Evolutionary conservation across 208 protist genomes (phyloP).

Genomic region (Acanthamoeba castellanii): DNA sequence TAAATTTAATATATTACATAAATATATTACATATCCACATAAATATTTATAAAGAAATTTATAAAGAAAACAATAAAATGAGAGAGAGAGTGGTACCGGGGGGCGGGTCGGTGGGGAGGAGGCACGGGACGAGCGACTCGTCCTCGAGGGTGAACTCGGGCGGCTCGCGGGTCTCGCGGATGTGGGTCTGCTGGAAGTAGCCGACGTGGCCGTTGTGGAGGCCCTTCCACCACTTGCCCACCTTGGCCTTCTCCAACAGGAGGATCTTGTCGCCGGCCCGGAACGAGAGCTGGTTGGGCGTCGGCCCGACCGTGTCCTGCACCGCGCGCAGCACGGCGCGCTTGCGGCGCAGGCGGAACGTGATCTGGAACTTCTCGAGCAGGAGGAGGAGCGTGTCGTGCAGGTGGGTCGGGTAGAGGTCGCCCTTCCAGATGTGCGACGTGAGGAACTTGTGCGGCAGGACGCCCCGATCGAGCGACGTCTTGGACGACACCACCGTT

Average conservation of each 20-base stretch:
- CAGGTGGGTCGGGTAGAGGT: slow-evolving; percentile 49
- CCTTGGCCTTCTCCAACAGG: slow-evolving; percentile 46
- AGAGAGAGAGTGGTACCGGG: not conserved
- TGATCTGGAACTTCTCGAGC: slow-evolving; percentile 73
- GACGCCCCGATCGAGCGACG: slow-evolving; percentile 56
- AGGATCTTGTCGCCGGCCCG: slow-evolving; percentile 53
- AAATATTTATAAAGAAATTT: not conserved
- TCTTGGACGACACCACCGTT: slow-evolving; percentile 67
- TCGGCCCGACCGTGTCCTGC: not conserved
- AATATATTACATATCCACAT: not conserved
- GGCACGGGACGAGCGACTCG: slow-evolving; percentile 16
- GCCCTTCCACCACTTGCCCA: slow-evolving; percentile 71
- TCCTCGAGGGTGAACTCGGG: slow-evolving; percentile 67
- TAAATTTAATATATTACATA: not conserved
- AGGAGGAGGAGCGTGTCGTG: slow-evolving; percentile 52
- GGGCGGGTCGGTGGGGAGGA: slow-evolving; percentile 29
- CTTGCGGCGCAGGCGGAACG: slow-evolving; percentile 56
- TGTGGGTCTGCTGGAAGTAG: slow-evolving; percentile 35
- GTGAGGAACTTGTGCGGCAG: slow-evolving; percentile 72
- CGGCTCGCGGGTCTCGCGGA: not conserved
- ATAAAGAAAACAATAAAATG: not conserved
- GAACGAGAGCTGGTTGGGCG: slow-evolving; percentile 58
- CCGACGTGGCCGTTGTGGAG: slow-evolving; percentile 4
- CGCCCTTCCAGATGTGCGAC: slow-evolving; percentile 72
- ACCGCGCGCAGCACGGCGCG: slow-evolving; percentile 12